phyloP scores from a whole-genome alignment of 345 rosid species.

The Rhodamnia argentea region DNA sequence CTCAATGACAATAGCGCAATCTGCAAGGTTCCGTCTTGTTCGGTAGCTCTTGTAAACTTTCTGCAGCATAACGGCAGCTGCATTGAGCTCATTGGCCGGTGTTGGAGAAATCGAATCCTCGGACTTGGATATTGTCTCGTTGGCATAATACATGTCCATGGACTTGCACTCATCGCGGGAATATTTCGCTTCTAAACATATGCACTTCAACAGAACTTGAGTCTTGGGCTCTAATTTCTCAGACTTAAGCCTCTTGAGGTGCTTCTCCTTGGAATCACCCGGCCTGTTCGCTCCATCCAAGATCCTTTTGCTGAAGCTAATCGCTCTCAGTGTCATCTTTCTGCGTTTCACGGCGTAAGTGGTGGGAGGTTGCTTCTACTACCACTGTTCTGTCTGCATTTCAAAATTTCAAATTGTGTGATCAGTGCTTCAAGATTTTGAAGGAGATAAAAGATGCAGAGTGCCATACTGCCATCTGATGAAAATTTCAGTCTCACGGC shows the following conservation, averaged over 20 bases:
- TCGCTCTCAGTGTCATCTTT: background rate
- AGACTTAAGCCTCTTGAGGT: background rate
- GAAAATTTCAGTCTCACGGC: background rate
- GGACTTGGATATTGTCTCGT: background rate
- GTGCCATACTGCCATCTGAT: background rate
- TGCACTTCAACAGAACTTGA: background rate
- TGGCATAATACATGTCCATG: background rate
- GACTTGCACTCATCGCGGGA: background rate
- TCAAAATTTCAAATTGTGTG: background rate
- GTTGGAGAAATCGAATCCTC: background rate
- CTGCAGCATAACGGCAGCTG: conserved; percentile 14
- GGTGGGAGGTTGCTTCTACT: background rate
- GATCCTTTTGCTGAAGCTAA: background rate
- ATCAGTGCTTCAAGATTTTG: background rate
- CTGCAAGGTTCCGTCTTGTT: conserved; percentile 22
- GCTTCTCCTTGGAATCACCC: background rate
- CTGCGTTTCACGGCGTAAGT: background rate
- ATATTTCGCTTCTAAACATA: background rate
- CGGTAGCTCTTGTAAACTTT: conserved; percentile 18
- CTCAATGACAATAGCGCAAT: conserved; percentile 14
- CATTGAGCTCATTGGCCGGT: background rate
- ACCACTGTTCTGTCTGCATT: background rate
- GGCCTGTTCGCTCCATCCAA: background rate
- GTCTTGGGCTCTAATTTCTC: background rate
- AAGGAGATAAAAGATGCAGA: background rate